Base-by-base conservation (phyloP, 2,329 filamentous ascomycete genomes). In the Chaetoscypha palmicola region DNA sequence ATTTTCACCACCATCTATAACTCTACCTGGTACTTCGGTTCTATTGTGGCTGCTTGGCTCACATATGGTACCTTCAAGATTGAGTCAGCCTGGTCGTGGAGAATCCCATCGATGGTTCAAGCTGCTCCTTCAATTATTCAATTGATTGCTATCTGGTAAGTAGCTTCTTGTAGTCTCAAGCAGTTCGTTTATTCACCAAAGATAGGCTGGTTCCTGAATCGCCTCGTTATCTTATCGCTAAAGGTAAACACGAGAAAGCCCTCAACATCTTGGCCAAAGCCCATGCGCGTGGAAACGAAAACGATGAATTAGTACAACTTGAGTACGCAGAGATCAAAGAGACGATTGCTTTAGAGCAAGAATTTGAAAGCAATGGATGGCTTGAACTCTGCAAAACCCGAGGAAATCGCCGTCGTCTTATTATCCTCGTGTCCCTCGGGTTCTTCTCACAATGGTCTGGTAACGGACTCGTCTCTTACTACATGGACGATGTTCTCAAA, bases 371-470 rank as follows among this genome's bases (percentile, higher is more conserved):
- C 52, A 67, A 66, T 41, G 60, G 64, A 33, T 74, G 71, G 65
- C 45, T 59, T 4, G 66, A 72, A 45, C 63, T 76, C 70, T 55
- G 66, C 66, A 49, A 66, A 66, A 73, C 70, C 4, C 65, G 66
- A 19, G 75, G 72, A 30, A 79, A 78, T 57, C 68, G 74, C 28
- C 69, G 71, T 51, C 66, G 76, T 26, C 62, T 77, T 21, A 56
- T 75, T 38, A 75, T 80, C 43, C 62, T 73, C n/a, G 58, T 77
- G 37, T 65, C 68, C 17, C 64, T 73, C 5, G 74, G 74, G 47
- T 63, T 76, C 47, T 78, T 78, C 63, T 71, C 70, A 7, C 76
- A 79, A 50, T 78, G 72, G 72, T 73, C 68, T 42, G 75, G 74
- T 26, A 77, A 76, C 50, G 69, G 67, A 32, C 56, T 73, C 7